Evolutionary conservation across 176 grass and related monocot species (phyloP).

Genomic region (Microstegium vimineum): DNA sequence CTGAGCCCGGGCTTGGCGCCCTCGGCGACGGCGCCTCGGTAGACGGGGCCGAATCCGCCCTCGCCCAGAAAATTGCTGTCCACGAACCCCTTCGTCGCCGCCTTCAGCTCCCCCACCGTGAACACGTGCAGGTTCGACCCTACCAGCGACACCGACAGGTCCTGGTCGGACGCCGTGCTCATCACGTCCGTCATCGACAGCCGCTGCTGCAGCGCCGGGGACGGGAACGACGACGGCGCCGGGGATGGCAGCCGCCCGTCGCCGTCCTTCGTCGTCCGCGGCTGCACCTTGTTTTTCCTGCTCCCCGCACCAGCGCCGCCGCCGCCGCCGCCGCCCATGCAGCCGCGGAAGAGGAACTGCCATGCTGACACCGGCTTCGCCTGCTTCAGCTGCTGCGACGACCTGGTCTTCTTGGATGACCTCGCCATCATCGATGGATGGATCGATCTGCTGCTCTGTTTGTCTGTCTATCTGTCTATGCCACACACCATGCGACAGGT

Average conservation of each 20-base stretch:
- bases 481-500: neutral
- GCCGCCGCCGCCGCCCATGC: neutral
- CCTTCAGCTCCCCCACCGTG: slow-evolving; percentile 58
- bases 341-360: slow-evolving; percentile 25
- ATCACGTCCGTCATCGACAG: slow-evolving; percentile 63
- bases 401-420: neutral
- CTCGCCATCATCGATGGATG: too few relatives aligned
- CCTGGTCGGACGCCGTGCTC: slow-evolving; percentile 57
- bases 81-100: slow-evolving; percentile 57
- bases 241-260: neutral
- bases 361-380: neutral
- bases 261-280: neutral
- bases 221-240: neutral
- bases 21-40: slow-evolving; percentile 55
- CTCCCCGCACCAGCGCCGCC: neutral
- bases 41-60: slow-evolving; percentile 79
- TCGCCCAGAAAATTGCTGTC: slow-evolving; percentile 67
- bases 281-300: slow-evolving; percentile 17
- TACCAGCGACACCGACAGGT: slow-evolving; percentile 69
- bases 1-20: slow-evolving; percentile 62
- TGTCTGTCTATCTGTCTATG: neutral
- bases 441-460: neutral
- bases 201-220: slow-evolving; percentile 6
- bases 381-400: neutral
- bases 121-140: slow-evolving; percentile 78